Evolutionary conservation across 2,329 filamentous ascomycete species (phyloP), one percentile per base, ranked within the genome.

Genomic region (Colletotrichum eremochloae): DNA sequence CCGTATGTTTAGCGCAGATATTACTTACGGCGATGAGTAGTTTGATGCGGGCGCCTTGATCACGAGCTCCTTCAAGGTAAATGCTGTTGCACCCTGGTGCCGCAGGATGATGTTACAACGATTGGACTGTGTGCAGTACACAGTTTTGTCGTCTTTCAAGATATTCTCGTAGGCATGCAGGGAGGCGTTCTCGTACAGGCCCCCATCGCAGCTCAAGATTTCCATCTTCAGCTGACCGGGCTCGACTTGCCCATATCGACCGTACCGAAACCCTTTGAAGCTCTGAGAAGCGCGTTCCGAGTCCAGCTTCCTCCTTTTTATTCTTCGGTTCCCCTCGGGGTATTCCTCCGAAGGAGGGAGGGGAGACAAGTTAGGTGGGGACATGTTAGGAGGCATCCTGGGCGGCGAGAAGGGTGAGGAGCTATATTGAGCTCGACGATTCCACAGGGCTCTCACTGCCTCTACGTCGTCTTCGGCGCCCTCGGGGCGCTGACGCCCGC

Each of bases 121-220:
- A 73, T 93, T 93, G n/a, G 90, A 91, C 80, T 96, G 94, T 48
- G 95, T 97, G 82, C 95, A 97, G 79, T 98, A 98, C 2, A 97
- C 94, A 14, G 92, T 93, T 70, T 87, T 86, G 81, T 98, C 94
- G 79, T 95, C 91, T 76, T 89, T 91, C 74, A 98, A 86, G 38
- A 98, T 91, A 79, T 97, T 97, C 76, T 95, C 93, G 29, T 92
- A 90, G 15, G 88, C 88, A 74, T 94, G 93, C 14, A 86, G 83
- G 67, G 85, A 83, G 76, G 91, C 89, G 74, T 92, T 91, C 63
- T 88, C 86, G 77, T 87, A 91, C 70, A 90, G 86, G 55, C 95
- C 95, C 52, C 94, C 95, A 80, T 98, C 95, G 79, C 95, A 98
- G 84, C 92, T 96, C 61, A 94, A 88, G 74, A 98, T 91, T 79